Evolutionary conservation across 371 early-diverging fungal genomes (phyloP), one percentile per base, ranked within the genome.

Genomic region (Actinomucor elegans): DNA sequence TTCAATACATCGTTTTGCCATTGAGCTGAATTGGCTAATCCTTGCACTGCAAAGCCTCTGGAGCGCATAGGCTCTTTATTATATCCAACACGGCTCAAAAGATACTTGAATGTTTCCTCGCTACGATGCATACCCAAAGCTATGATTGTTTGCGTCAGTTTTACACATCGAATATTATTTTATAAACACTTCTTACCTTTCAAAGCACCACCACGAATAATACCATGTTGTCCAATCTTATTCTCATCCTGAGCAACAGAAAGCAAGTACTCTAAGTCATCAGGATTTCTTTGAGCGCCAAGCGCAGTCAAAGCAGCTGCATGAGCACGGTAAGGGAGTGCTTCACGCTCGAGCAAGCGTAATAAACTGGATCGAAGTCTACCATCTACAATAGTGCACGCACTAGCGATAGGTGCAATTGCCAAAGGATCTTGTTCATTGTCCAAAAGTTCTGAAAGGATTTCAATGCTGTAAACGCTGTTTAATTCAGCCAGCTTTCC

Each of bases 71-170:
- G 75, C 17, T 80, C 76, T 17, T 61, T 46, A 29, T 63, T 59
- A 17, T 41, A 37, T 4, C 41, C 64, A 24, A 76, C 51, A 14
- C 67, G 64, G 5, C 24, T 43, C 8, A 77, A 41, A 32, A 79
- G 61, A 37, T 75, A 75, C 2, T 65, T 62, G 56, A 77, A 79
- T 2, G 62, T 69, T 54, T 69, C 75, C 24, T 62, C 52, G 49
- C 65, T 61, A 20, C 81, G 69, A 50, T 71, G 69, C 12, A 49
- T 46, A 9, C 77, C 80, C 20, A 81, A 68, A 15, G 69, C 68
- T 67, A 29, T 14, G n/a, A n/a, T n/a, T n/a, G n/a, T n/a, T n/a
- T n/a, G n/a, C n/a, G n/a, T n/a, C n/a, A n/a, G n/a, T n/a, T n/a
- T n/a, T n/a, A n/a, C n/a, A n/a, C n/a, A n/a, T n/a, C n/a, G n/a